Base-by-base conservation (phyloP, 2,329 filamentous ascomycete genomes). In the Monosporascus sp. region DNA sequence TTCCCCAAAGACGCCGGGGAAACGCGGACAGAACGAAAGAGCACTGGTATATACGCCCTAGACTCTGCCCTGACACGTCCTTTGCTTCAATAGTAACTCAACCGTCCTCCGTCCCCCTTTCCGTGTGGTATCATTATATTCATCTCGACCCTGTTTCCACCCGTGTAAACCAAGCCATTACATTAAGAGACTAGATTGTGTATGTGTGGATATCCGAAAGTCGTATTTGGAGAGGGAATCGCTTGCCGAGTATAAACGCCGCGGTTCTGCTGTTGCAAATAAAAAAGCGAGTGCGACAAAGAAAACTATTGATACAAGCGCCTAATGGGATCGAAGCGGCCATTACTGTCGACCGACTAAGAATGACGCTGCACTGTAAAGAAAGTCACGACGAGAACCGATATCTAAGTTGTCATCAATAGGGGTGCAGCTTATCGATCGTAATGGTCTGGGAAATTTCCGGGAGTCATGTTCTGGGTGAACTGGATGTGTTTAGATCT, bases 401-500 rank as follows among this genome's bases (percentile, higher is more conserved):
- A 18, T 1, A n/a, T 31, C 24, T 18, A 15, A 18, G 42, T 15
- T n/a, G 24, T n/a, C 9, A 46, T 46, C n/a, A 15, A 20, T 46
- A 15, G 9, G 2, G 8, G 22, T 22, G n/a, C 15, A 15, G 41
- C 18, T 57, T 27, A 62, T 51, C 54, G 57, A 18, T 64, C 59
- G 31, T 59, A 59, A 24, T 59, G 54, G 34, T 42, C 50, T 14
- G 54, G 67, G 52, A 74, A 76, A 57, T 76, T 71, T 50, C 72
- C 68, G 0, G 74, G 74, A 0, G 74, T 76, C 50, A 75, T 67
- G 57, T 76, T 76, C 41, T 69, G 73, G 9, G 72, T 74, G 61
- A 76, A 76, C 57, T 76, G 74, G 49, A 75, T 74, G 45, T 72
- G 71, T 58, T 72, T 72, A n/a, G 68, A 68, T 55, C 67, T 66